phyloP scores from a whole-genome alignment of 2,329 filamentous ascomycete genomes.

The Alternaria angustiovoidea region DNA sequence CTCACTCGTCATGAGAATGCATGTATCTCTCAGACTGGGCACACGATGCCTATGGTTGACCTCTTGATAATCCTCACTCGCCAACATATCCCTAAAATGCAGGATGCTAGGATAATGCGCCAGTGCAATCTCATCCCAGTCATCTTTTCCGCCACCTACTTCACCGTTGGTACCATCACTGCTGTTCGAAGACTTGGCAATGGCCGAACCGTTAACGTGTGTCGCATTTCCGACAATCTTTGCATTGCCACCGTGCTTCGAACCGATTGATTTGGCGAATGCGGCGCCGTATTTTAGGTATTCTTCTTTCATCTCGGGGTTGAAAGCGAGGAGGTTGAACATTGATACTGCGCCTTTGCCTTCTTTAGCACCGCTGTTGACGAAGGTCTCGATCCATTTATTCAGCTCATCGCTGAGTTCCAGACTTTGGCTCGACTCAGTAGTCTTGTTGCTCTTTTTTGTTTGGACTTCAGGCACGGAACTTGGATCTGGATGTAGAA shows the following conservation, averaged over 20 bases:
- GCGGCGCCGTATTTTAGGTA: slow-evolving; percentile 68
- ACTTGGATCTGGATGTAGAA: slow-evolving; percentile 50
- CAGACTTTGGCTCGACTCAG: slow-evolving; percentile 48
- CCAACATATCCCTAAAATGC: slow-evolving; percentile 70
- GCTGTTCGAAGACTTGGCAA: slow-evolving; percentile 23
- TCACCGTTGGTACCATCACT: not conserved
- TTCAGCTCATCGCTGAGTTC: slow-evolving; percentile 63
- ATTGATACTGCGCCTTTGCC: slow-evolving; percentile 63
- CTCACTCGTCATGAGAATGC: slow-evolving; percentile 63
- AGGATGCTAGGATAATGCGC: slow-evolving; percentile 70
- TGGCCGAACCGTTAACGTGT: slow-evolving; percentile 15
- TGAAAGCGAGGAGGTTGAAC: slow-evolving; percentile 70
- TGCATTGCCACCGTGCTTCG: slow-evolving; percentile 63
- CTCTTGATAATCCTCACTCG: slow-evolving; percentile 65
- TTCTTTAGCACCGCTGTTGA: slow-evolving; percentile 25
- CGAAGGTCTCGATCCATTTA: slow-evolving; percentile 58
- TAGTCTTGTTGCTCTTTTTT: slow-evolving; percentile 12
- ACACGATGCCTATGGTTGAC: slow-evolving; percentile 64
- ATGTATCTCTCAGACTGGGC: slow-evolving; percentile 61
- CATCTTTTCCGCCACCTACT: slow-evolving; percentile 22
- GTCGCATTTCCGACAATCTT: slow-evolving; percentile 70
- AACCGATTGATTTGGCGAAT: slow-evolving; percentile 60
- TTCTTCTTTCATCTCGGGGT: slow-evolving; percentile 58
- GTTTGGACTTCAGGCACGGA: slow-evolving; percentile 50
- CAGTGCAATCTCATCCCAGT: slow-evolving; percentile 70